A percentile compares a stretch with the other conserved stretches of the same genome.
phyloP scores from a whole-genome alignment of 495 filamentous ascomycete genomes.

The Hypoxylon crocopeplum region DNA sequence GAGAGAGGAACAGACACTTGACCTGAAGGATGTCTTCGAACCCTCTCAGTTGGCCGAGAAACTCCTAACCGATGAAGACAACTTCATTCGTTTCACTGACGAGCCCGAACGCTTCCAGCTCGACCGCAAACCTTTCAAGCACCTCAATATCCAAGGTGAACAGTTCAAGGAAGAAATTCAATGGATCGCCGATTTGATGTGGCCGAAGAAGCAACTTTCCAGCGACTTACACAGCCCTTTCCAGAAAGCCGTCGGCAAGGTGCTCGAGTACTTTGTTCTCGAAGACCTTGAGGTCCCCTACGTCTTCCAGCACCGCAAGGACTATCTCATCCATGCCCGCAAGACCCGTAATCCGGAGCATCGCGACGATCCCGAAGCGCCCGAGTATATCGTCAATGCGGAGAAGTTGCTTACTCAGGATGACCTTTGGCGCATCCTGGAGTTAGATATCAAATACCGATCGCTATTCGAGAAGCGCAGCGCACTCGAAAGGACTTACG shows the following conservation, averaged over 20 bases:
- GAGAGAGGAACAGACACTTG: slow-evolving; percentile 71
- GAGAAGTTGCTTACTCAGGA: slow-evolving; percentile 91
- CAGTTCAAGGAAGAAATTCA: slow-evolving; percentile 85
- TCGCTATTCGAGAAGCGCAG: slow-evolving; percentile 89
- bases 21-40: slow-evolving; percentile 97
- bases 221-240: slow-evolving; percentile 79
- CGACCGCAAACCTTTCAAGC: slow-evolving; percentile 83
- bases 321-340: slow-evolving; percentile 93
- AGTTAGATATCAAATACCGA: slow-evolving; percentile 92
- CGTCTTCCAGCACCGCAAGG: slow-evolving; percentile 96
- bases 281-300: slow-evolving; percentile 95
- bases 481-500: slow-evolving; percentile 76
- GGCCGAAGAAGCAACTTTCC: slow-evolving; percentile 78
- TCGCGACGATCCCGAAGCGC: slow-evolving; percentile 63
- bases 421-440: slow-evolving; percentile 92
- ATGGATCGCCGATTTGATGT: slow-evolving; percentile 89
- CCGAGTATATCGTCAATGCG: slow-evolving; percentile 75
- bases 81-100: slow-evolving; percentile 82
- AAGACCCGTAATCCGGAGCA: slow-evolving; percentile 68
- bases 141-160: slow-evolving; percentile 76
- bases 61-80: slow-evolving; percentile 94
- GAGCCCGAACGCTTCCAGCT: slow-evolving; percentile 95
- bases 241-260: slow-evolving; percentile 83
- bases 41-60: slow-evolving; percentile 91
- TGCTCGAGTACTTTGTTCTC: slow-evolving; percentile 92